Percentiles rank a stretch among this genome's conserved stretches.
Conservation (phyloP, 306 rosid genomes). For the Vachellia collinsii region DNA sequence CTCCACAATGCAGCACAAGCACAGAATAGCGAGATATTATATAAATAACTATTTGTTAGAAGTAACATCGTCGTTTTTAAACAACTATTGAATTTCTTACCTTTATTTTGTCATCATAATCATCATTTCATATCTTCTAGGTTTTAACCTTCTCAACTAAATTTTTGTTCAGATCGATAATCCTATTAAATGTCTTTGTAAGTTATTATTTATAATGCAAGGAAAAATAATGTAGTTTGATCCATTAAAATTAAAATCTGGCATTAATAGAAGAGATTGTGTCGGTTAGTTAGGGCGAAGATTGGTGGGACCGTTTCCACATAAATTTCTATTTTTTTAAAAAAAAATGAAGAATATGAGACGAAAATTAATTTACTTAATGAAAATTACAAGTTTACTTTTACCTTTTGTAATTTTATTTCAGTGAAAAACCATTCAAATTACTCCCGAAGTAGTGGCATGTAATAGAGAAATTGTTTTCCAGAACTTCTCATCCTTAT, state of each 20-base stretch:
- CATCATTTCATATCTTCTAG: background rate
- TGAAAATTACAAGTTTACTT: background rate
- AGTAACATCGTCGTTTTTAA: constrained; percentile 29
- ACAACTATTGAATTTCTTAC: background rate
- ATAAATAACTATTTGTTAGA: constrained; percentile 37
- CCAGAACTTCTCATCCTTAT: background rate
- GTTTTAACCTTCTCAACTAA: background rate
- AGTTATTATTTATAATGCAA: background rate
- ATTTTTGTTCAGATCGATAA: background rate
- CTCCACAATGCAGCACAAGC: constrained; percentile 49
- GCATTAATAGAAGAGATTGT: background rate
- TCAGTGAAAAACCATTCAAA: background rate
- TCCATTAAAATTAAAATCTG: background rate
- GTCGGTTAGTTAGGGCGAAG: background rate
- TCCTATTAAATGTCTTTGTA: background rate
- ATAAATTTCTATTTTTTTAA: too few relatives aligned
- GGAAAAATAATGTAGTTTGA: too few relatives aligned
- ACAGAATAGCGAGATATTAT: constrained; percentile 49
- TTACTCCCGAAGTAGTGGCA: background rate
- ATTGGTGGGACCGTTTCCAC: background rate
- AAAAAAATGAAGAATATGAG: too few relatives aligned
- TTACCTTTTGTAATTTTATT: background rate
- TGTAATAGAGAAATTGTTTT: background rate
- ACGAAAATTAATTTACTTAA: background rate
- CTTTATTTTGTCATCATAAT: background rate